Percentiles rank a stretch among this genome's conserved stretches.
These are phyloP conservation scores for Aphanomyces stellatus DNA, from an alignment of 352 stramenopile genomes.

Conservation along the genomic window DNA sequence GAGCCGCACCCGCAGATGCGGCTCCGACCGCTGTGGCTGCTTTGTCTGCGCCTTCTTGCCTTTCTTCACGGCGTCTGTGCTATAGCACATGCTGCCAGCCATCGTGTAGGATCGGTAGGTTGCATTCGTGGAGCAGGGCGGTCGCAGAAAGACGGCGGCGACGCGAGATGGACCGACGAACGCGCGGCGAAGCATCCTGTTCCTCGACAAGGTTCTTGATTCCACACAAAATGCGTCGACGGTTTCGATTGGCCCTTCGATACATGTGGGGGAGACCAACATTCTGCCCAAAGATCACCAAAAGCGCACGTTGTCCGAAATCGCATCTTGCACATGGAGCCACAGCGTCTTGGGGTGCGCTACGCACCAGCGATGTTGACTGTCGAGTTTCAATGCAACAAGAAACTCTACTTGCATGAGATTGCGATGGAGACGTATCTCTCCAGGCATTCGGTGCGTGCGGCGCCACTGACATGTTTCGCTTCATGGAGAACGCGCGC, in stretches of 20 bases:
- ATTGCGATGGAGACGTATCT: neutral
- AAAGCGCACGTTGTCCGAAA: too few relatives aligned
- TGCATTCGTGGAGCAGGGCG: neutral
- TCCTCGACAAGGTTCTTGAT: too few relatives aligned
- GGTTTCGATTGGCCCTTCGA: too few relatives aligned
- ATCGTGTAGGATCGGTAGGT: neutral
- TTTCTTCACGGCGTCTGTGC: neutral
- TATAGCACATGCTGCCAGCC: neutral
- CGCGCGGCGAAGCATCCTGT: too few relatives aligned
- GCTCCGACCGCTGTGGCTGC: slow-evolving; percentile 28
- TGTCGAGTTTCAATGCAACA: neutral
- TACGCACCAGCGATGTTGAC: neutral
- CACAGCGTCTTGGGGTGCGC: neutral
- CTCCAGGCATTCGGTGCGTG: neutral
- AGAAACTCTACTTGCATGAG: slow-evolving; percentile 1
- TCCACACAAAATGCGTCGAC: too few relatives aligned
- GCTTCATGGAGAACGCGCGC: neutral
- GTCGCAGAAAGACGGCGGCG: neutral
- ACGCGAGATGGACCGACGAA: too few relatives aligned
- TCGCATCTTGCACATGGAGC: too few relatives aligned
- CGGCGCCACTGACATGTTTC: neutral
- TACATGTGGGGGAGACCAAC: too few relatives aligned
- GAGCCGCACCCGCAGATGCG: slow-evolving; percentile 71
- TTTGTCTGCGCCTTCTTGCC: slow-evolving; percentile 6
- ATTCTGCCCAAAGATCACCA: too few relatives aligned